These are phyloP conservation scores for Ceratocystis diversiconidia DNA, from an alignment of 2,329 filamentous ascomycete genomes.

Conservation along the genomic window DNA sequence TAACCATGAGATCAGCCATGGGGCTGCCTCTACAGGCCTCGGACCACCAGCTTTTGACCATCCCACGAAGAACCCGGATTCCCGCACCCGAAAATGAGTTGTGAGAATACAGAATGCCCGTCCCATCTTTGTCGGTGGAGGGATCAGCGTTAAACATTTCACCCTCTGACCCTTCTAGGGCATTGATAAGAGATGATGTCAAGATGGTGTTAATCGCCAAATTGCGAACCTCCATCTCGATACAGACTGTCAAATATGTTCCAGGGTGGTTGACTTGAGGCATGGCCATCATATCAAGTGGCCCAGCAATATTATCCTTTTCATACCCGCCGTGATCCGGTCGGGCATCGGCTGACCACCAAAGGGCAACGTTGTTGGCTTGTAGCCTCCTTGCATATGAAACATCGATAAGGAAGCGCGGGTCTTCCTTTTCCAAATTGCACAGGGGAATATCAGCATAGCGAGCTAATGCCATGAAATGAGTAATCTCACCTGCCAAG, in stretches of 20 bases:
- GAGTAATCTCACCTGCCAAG: constrained; percentile 81
- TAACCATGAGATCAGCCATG: constrained; percentile 96
- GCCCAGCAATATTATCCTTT: constrained; percentile 71
- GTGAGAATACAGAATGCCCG: constrained; percentile 28
- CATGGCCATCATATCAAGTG: constrained; percentile 79
- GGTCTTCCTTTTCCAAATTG: constrained; percentile 88
- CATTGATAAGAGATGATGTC: constrained; percentile 91
- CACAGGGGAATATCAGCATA: constrained; percentile 92
- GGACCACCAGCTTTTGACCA: constrained; percentile 98
- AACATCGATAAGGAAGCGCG: constrained; percentile 87
- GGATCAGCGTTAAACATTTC: constrained; percentile 68
- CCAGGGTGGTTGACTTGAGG: constrained; percentile 85
- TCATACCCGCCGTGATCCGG: constrained; percentile 96
- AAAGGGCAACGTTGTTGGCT: constrained; percentile 82
- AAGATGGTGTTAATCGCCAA: constrained; percentile 95
- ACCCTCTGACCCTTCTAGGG: constrained; percentile 79
- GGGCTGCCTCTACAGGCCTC: constrained; percentile 80
- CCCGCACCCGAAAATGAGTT: constrained; percentile 79
- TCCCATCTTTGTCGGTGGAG: constrained; percentile 36
- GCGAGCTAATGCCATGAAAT: constrained; percentile 72
- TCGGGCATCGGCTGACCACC: constrained; percentile 81
- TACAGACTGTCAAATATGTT: constrained; percentile 89
- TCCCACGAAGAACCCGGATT: constrained; percentile 80
- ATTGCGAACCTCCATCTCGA: constrained; percentile 87
- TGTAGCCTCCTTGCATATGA: constrained; percentile 84